Evolutionary conservation across 2,329 filamentous ascomycete genomes (phyloP).

Genomic region (Aspergillus puulaauensis): DNA sequence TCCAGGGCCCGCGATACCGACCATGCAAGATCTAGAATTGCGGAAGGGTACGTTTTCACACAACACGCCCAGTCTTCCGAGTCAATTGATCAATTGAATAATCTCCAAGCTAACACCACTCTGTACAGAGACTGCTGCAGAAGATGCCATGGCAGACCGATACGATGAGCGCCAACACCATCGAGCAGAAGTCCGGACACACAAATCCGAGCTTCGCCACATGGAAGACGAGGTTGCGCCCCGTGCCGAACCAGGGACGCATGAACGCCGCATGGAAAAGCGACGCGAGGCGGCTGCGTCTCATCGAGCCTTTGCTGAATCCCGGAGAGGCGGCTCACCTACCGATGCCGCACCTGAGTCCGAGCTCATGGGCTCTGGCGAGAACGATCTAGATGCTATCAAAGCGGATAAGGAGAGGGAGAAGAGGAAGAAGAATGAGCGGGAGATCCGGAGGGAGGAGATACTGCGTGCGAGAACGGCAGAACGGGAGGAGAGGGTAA

Average conservation of each 20-base stretch:
- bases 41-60: conserved; percentile 36
- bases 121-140: conserved; percentile 27
- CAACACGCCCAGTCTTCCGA: background rate
- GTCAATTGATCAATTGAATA: background rate
- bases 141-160: conserved; percentile 29
- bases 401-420: conserved; percentile 65
- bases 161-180: conserved; percentile 32
- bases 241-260: conserved; percentile 77
- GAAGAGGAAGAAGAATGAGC: conserved; percentile 75
- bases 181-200: conserved; percentile 54
- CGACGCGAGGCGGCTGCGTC: conserved; percentile 69
- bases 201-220: conserved; percentile 33
- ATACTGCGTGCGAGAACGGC: conserved; percentile 69
- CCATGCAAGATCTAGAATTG: conserved; percentile 69
- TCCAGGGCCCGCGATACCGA: conserved; percentile 65
- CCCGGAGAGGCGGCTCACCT: conserved; percentile 59
- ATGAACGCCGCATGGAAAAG: conserved; percentile 86
- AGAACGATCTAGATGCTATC: conserved; percentile 60
- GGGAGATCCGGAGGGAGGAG: conserved; percentile 81
- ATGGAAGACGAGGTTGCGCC: conserved; percentile 72
- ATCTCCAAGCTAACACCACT: background rate
- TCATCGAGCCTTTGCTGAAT: conserved; percentile 68
- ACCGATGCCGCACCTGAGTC: conserved; percentile 66
- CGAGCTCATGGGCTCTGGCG: conserved; percentile 69
- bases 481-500: conserved; percentile 76